Conservation (phyloP, 805 yeast genomes). For the Starmerella ratchasimensis region DNA sequence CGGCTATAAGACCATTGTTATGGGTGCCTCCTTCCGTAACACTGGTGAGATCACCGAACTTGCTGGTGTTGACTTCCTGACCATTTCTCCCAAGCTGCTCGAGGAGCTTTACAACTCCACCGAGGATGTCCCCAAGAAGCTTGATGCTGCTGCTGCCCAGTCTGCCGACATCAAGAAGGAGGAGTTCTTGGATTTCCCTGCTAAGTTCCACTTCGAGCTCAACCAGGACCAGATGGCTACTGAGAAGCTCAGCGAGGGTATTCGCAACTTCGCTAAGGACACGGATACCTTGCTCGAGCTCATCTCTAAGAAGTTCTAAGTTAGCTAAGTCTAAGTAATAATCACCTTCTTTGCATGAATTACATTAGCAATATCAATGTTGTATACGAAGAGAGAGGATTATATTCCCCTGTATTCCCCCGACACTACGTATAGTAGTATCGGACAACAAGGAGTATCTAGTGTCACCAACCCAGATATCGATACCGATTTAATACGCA, state of each 20-base stretch:
- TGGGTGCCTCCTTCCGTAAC: constrained; percentile 99
- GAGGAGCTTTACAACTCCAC: constrained; percentile 72
- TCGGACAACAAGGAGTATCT: no score
- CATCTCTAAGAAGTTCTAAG: constrained; percentile 17
- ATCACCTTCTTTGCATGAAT: no score
- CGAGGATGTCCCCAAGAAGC: constrained; percentile 66
- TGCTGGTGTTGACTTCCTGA: constrained; percentile 93
- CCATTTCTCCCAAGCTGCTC: constrained; percentile 84
- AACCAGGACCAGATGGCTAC: constrained; percentile 98
- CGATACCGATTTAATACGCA: no score
- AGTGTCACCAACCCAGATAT: no score
- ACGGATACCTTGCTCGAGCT: constrained; percentile 47
- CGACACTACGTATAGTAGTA: no score
- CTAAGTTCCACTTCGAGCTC: constrained; percentile 75
- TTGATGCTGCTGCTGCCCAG: constrained; percentile 55
- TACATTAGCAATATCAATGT: no score
- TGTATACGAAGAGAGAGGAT: no score
- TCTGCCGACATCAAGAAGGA: constrained; percentile 51
- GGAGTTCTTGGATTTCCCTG: constrained; percentile 69
- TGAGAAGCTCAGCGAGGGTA: constrained; percentile 95
- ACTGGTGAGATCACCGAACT: constrained; percentile 86
- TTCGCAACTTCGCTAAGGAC: constrained; percentile 92
- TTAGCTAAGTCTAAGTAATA: no score
- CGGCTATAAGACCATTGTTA: constrained; percentile 92
- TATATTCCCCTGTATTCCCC: no score